These are phyloP conservation scores for Fusarium anguioides DNA, from an alignment of 2,329 filamentous ascomycete genomes.

Conservation along the genomic window DNA sequence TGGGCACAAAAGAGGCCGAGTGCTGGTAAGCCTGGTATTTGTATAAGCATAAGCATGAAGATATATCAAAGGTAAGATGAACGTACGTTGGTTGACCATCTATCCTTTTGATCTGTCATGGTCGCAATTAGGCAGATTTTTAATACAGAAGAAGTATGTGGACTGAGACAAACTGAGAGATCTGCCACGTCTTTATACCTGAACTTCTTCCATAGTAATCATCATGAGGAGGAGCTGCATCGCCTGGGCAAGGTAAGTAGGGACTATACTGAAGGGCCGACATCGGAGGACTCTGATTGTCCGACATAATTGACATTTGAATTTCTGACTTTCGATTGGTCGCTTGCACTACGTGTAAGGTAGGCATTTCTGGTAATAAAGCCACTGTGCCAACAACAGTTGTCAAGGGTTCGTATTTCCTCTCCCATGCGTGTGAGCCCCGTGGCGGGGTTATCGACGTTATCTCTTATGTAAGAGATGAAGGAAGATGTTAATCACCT, in stretches of 20 bases:
- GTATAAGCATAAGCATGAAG: slow-evolving; percentile 31
- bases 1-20: slow-evolving; percentile 72
- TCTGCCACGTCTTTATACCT: slow-evolving; percentile 29
- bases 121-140: background rate
- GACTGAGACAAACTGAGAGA: background rate
- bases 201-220: background rate
- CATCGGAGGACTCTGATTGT: background rate
- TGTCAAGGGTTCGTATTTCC: background rate
- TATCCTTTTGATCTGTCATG: slow-evolving; percentile 45
- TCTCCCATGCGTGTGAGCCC: background rate
- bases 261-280: slow-evolving; percentile 17
- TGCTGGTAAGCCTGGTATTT: slow-evolving; percentile 65
- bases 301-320: background rate
- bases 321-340: background rate
- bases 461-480: background rate
- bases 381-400: background rate
- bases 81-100: slow-evolving; percentile 46
- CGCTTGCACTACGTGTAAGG: too few species aligned
- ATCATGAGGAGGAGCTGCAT: slow-evolving; percentile 29
- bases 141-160: background rate
- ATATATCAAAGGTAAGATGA: background rate
- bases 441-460: background rate
- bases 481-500: background rate
- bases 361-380: background rate
- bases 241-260: slow-evolving; percentile 31